These are phyloP conservation scores for Kwoniella dejecticola DNA, from an alignment of 768 basidiomycete genomes.

Conservation along the genomic window DNA sequence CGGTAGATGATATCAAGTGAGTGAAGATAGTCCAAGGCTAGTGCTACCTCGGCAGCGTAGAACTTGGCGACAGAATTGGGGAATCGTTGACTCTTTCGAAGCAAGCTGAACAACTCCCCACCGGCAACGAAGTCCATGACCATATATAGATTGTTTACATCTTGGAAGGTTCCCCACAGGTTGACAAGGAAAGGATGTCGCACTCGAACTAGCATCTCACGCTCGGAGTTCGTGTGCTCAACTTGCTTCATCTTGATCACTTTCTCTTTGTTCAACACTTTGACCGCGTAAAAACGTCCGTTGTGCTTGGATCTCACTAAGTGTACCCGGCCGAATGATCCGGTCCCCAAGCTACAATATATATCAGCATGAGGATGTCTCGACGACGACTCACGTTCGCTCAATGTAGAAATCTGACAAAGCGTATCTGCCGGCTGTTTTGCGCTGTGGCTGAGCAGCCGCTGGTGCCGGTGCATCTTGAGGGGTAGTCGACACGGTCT, in stretches of 20 bases:
- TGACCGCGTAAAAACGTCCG: slow-evolving; percentile 93
- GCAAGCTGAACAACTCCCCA: slow-evolving; percentile 69
- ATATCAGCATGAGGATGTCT: neutral
- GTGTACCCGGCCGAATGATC: slow-evolving; percentile 56
- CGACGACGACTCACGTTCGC: slow-evolving; percentile 46
- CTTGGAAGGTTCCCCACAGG: slow-evolving; percentile 75
- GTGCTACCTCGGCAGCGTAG: slow-evolving; percentile 57
- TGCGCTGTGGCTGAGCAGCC: slow-evolving; percentile 40
- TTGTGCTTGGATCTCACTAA: slow-evolving; percentile 85
- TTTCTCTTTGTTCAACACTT: slow-evolving; percentile 89
- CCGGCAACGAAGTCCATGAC: slow-evolving; percentile 58
- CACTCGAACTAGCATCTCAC: slow-evolving; percentile 57
- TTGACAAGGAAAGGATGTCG: slow-evolving; percentile 74
- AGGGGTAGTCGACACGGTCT: slow-evolving; percentile 26
- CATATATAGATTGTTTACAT: slow-evolving; percentile 57
- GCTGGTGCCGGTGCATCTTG: slow-evolving; percentile 21
- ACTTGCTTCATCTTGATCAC: slow-evolving; percentile 67
- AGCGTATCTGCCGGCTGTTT: slow-evolving; percentile 54
- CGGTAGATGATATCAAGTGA: slow-evolving; percentile 58
- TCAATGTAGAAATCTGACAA: slow-evolving; percentile 54
- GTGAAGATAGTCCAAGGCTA: slow-evolving; percentile 57
- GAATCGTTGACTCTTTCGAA: slow-evolving; percentile 74
- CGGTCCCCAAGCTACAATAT: slow-evolving; percentile 50
- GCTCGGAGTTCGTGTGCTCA: slow-evolving; percentile 57
- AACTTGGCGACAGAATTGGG: slow-evolving; percentile 58